phyloP scores from a whole-genome alignment of 176 grass and related monocot genomes.

The Tillandsia fasciculata region DNA sequence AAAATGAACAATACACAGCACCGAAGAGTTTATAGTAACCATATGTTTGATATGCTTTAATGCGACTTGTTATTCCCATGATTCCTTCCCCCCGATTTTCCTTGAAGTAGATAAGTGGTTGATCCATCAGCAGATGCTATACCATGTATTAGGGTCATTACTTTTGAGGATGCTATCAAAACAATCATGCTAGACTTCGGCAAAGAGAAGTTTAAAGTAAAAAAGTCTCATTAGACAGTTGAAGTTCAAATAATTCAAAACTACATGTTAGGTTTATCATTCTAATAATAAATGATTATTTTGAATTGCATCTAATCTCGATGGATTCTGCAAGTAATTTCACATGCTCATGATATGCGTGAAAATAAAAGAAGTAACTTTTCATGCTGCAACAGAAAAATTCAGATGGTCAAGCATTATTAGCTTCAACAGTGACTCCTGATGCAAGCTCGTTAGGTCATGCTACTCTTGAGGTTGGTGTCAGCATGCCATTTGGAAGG shows the following conservation, averaged over 20 bases:
- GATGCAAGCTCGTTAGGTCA: constrained; percentile 35
- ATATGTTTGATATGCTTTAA: not conserved
- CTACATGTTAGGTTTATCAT: too few species aligned
- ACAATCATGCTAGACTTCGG: not conserved
- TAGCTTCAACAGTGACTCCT: constrained; percentile 71
- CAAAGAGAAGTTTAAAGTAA: not conserved
- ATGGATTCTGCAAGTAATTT: not conserved
- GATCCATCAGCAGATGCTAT: not conserved
- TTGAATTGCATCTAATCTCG: not conserved
- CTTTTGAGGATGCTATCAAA: not conserved
- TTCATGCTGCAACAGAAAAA: constrained; percentile 48
- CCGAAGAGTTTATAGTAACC: not conserved
- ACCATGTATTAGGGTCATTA: not conserved
- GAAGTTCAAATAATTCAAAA: not conserved
- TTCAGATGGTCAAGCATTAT: constrained; percentile 74
- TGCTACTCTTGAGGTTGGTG: constrained; percentile 17
- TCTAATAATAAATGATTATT: not conserved
- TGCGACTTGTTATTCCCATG: not conserved
- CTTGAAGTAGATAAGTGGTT: not conserved
- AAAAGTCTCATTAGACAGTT: not conserved
- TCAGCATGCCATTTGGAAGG: constrained; percentile 90
- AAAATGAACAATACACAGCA: not conserved
- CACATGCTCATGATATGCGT: not conserved
- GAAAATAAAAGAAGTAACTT: not conserved
- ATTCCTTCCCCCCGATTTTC: not conserved